Evolutionary conservation across 768 basidiomycete genomes (phyloP), one percentile per base, ranked within the genome.

Genomic region (Rhodotorula paludigena): DNA sequence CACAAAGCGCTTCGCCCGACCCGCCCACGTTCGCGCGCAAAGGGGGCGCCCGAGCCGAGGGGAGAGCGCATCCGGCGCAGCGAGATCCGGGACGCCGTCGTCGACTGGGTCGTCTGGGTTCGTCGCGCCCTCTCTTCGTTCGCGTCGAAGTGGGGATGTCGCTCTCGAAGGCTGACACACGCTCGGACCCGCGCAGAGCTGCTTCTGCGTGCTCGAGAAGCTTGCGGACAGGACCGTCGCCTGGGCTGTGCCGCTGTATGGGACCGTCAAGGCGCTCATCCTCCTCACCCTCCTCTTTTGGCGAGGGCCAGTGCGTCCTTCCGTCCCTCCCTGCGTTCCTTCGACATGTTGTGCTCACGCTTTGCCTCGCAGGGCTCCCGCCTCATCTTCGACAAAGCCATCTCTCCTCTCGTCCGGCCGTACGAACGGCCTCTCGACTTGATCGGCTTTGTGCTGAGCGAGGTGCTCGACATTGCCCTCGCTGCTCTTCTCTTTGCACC

Each of bases 381-480:
- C 8, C 28, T 58, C 25, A 12, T 68, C 23, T 72, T 62, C 25
- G 52, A 61, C 44, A 68, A 68, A 39, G 10, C 65, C 9, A 53
- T 72, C 51, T 57, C 38, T 33, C 71, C 71, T 1, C 21, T 52
- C 4, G 39, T 72, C 7, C 52, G 47, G 33, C 71, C 71, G 2
- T 72, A 67, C 56, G 71, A 72, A 35, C 63, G 63, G 0, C 66
- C 71, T 9, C 60, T 72, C 32, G 71, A 72, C 60, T 36, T 53
- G 12, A 23, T 57, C 28, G 63, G 58, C 14, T 72, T 68, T 53
- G 60, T 68, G n/a, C 7, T 48, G 1, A n/a, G 52, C 48, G 71
- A 72, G 33, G 9, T 57, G 20, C 35, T 68, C 63, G 63, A 67
- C 36, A 28, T 72, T 16, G n/a, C 21, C 10, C 0, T 64, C 33